Conservation (phyloP, 306 rosid genomes). For the Inga oerstediana region DNA sequence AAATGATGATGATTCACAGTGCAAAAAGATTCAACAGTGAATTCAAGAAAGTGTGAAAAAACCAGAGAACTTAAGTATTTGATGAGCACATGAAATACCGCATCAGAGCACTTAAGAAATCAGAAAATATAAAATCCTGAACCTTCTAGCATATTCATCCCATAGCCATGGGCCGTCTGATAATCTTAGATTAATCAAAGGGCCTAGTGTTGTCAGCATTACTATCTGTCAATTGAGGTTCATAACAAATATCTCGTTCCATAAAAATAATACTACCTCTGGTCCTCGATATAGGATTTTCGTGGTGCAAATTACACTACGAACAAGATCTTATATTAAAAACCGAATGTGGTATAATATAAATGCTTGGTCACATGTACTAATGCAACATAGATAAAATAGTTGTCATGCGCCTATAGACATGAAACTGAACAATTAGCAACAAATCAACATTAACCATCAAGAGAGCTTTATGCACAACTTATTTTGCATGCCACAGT, state of each 20-base stretch:
- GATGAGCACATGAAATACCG: constrained; percentile 33
- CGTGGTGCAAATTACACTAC: too few species aligned
- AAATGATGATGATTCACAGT: constrained; percentile 24
- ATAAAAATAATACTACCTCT: constrained; percentile 2
- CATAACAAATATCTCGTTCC: constrained; percentile 22
- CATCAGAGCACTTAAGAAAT: constrained; percentile 14
- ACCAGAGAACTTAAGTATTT: constrained; percentile 32
- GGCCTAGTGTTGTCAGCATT: not conserved
- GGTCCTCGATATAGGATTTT: too few species aligned
- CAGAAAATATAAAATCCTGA: constrained; percentile 16
- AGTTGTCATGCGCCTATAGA: constrained; percentile 11
- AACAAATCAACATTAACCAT: constrained; percentile 3
- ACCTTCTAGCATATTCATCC: constrained; percentile 34
- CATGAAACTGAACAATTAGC: constrained; percentile 23
- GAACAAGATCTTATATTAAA: too few species aligned
- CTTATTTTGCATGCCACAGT: constrained; percentile 22
- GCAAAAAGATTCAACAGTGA: constrained; percentile 31
- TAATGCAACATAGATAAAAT: not conserved
- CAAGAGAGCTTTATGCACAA: constrained; percentile 25
- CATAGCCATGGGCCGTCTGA: constrained; percentile 14
- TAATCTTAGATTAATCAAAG: constrained; percentile 32
- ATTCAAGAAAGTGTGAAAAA: constrained; percentile 36
- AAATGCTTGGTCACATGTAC: constrained; percentile 17
- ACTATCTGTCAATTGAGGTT: constrained; percentile 26
- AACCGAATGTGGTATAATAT: not conserved